Base-by-base conservation (phyloP, 2,329 filamentous ascomycete genomes). In the Pseudogymnoascus sp. region DNA sequence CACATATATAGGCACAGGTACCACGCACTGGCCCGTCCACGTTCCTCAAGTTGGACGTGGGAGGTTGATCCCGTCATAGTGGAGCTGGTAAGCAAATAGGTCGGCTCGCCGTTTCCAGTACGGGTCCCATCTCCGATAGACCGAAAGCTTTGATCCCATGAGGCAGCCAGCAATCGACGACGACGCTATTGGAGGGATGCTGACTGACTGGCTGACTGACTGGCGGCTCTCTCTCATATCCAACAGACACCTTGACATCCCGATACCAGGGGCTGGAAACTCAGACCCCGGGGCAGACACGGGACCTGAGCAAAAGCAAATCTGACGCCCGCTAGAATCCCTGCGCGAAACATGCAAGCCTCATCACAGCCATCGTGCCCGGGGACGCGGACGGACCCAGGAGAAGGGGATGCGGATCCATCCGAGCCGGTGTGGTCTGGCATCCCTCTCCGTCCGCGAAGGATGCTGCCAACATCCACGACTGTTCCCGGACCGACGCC, bases 271-370 rank as follows among this genome's bases (percentile, higher is more conserved):
- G 18, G 25, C 16, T 33, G n/a, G n/a, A 16, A 56, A 33, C 28
- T 33, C 50, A 16, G 25, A n/a, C 28, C 16, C n/a, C 11, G 18
- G 12, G 28, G n/a, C 50, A 56, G n/a, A 56, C 25, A 31, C 50
- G n/a, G n/a, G 50, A 21, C 50, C 10, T 56, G 11, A 18, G 50
- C 25, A 33, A 21, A 25, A 56, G n/a, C 2, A 28, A 33, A 18
- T 56, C 50, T 56, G 25, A 12, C 28, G 50, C 25, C 47, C n/a
- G n/a, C 10, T 5, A n/a, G 50, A 56, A 56, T 18, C 50, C 50
- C 23, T 33, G 50, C 28, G 50, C 50, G 28, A 56, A 56, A 33
- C 50, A 56, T 33, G 50, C 50, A 56, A 56, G 50, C 50, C 50
- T 56, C 50, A 33, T 33, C 50, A 33, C 50, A 56, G 28, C n/a